A percentile compares a stretch with the other conserved stretches of the same genome.
phyloP scores from a whole-genome alignment of 2,329 filamentous ascomycete genomes.

The Sclerotinia nivalis region DNA sequence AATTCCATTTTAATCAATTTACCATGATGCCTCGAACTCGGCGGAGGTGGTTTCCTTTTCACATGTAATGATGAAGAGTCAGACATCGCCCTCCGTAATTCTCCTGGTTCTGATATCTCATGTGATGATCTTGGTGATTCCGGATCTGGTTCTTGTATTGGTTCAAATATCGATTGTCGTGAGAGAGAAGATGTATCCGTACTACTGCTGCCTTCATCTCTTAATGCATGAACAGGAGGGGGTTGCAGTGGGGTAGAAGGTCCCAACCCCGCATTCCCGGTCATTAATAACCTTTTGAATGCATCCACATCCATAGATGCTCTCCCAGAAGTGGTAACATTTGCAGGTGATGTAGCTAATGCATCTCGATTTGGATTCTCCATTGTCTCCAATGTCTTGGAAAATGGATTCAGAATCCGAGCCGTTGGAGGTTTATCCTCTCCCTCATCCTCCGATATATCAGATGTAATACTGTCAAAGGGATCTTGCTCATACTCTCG shows the following conservation, averaged over 20 bases:
- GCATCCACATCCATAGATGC: slow-evolving; percentile 71
- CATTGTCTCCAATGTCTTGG: slow-evolving; percentile 55
- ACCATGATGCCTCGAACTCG: slow-evolving; percentile 77
- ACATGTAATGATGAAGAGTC: slow-evolving; percentile 41
- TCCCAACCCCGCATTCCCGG: slow-evolving; percentile 57
- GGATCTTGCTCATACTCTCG: slow-evolving; percentile 38
- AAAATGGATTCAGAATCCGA: slow-evolving; percentile 55
- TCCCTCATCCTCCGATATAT: slow-evolving; percentile 37
- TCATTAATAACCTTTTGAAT: slow-evolving; percentile 75
- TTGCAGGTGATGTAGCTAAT: slow-evolving; percentile 26
- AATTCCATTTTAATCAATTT: slow-evolving; percentile 64
- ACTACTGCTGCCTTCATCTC: slow-evolving; percentile 51
- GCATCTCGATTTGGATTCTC: slow-evolving; percentile 43
- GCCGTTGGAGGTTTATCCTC: slow-evolving; percentile 33
- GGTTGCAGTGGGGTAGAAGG: slow-evolving; percentile 38
- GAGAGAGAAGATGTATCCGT: slow-evolving; percentile 61
- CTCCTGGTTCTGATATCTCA: slow-evolving; percentile 58
- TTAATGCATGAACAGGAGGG: slow-evolving; percentile 34
- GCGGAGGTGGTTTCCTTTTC: slow-evolving; percentile 71
- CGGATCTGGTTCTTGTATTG: slow-evolving; percentile 44
- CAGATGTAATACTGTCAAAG: slow-evolving; percentile 41
- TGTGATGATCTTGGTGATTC: slow-evolving; percentile 60
- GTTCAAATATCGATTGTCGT: slow-evolving; percentile 59
- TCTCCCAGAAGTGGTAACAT: slow-evolving; percentile 39
- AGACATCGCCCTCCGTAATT: slow-evolving; percentile 45